Conservation (phyloP, 2,329 filamentous ascomycete species). For the Xylaria sp. region DNA sequence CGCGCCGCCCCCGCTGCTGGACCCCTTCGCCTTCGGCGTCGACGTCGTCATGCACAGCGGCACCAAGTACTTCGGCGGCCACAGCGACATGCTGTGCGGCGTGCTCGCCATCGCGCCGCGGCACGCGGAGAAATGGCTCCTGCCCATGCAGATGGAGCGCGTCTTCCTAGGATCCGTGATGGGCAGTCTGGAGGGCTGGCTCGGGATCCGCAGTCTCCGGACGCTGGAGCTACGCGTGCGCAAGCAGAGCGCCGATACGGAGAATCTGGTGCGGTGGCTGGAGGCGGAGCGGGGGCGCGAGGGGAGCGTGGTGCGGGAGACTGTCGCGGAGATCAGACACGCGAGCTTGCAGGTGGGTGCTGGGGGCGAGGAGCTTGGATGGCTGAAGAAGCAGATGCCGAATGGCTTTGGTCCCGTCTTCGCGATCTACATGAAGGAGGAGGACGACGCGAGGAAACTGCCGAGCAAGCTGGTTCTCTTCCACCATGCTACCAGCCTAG, state of each 20-base stretch:
- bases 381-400: constrained; percentile 91
- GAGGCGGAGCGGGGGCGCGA: constrained; percentile 50
- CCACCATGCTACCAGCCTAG: constrained; percentile 93
- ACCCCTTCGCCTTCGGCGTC: constrained; percentile 83
- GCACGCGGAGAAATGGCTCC: constrained; percentile 66
- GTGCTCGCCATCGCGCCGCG: constrained; percentile 74
- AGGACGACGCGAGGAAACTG: constrained; percentile 71
- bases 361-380: constrained; percentile 54
- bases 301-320: constrained; percentile 58
- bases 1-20: constrained; percentile 86
- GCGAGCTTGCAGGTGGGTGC: constrained; percentile 76
- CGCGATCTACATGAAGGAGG: constrained; percentile 72
- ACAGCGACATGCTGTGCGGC: constrained; percentile 92
- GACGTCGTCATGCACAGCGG: constrained; percentile 93
- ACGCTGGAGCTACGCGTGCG: constrained; percentile 86
- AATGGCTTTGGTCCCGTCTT: constrained; percentile 92
- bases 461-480: constrained; percentile 85
- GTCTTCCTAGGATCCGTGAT: constrained; percentile 84
- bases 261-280: constrained; percentile 78
- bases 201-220: constrained; percentile 85
- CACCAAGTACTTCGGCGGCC: constrained; percentile 96
- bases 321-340: constrained; percentile 75
- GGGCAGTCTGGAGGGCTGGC: constrained; percentile 91
- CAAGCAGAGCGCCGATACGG: constrained; percentile 79
- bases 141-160: constrained; percentile 72